Base-by-base conservation (phyloP, 2,329 filamentous ascomycete genomes). In the Endocalyx cinctus region DNA sequence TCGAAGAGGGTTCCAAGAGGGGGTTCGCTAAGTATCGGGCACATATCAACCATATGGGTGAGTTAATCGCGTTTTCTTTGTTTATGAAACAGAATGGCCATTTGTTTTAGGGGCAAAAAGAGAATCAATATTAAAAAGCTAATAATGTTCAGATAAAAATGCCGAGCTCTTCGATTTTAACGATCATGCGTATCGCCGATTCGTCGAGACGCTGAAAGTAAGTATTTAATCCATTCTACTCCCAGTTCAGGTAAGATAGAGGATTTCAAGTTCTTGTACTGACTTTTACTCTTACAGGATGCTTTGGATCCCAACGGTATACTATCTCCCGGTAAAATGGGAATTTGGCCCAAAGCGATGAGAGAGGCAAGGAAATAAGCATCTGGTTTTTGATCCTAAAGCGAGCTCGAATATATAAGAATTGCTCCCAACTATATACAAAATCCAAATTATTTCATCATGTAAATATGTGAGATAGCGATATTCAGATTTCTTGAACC, bases 21-120 rank as follows among this genome's bases (percentile, higher is more conserved):
- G 61, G 60, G 0, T 63, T 58, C 34, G 59, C 59, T 25, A 61
- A 59, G 46, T 62, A 63, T 32, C 48, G 58, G 7, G 52, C 57
- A 7, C 61, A 64, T 37, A 50, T 64, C 29, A 58, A 60, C 31
- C 56, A 63, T 25, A 64, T 64, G 61, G 60, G 60, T 57, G 36
- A 45, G 57, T 39, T 15, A 7, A n/a, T 17, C 15, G 7, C 10
- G 12, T 15, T 6, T 10, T 25, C 7, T 10, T 10, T 5, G 14
- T 28, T 15, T 14, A 11, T 15, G 26, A 26, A 22, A 19, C 10
- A 15, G 25, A 13, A 16, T 39, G 23, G 14, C 18, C 10, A 14
- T 18, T 10, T 13, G 5, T 30, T 13, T 33, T 27, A 12, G n/a
- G n/a, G n/a, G n/a, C n/a, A n/a, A n/a, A n/a, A n/a, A n/a, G n/a